phyloP scores from a whole-genome alignment of 2,329 filamentous ascomycete species.

The Thermoascus crustaceus region DNA sequence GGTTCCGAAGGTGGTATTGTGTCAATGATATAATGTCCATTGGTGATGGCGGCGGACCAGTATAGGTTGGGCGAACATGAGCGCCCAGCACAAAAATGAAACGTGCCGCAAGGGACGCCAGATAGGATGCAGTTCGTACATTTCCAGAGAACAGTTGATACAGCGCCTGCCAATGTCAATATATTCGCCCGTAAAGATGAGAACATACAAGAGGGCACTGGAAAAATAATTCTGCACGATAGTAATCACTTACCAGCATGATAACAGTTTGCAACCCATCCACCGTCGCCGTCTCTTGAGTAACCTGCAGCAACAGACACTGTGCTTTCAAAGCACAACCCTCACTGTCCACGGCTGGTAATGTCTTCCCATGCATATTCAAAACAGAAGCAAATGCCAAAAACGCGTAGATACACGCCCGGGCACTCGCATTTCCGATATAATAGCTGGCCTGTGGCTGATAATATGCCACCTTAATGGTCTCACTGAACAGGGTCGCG shows the following conservation, averaged over 20 bases:
- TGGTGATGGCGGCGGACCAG: slow-evolving; percentile 15
- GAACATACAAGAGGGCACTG: neutral
- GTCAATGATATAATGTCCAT: slow-evolving; percentile 12
- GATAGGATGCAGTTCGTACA: slow-evolving; percentile 39
- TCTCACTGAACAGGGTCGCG: slow-evolving; percentile 38
- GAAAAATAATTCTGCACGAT: neutral
- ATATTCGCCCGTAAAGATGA: neutral
- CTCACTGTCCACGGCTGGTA: slow-evolving; percentile 32
- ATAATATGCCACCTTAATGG: slow-evolving; percentile 39
- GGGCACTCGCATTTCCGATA: slow-evolving; percentile 28
- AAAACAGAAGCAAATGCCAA: slow-evolving; percentile 29
- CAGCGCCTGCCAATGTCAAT: slow-evolving; percentile 23
- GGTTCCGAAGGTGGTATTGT: slow-evolving; percentile 24
- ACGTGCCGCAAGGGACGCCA: slow-evolving; percentile 40
- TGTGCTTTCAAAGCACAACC: slow-evolving; percentile 35
- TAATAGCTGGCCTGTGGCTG: slow-evolving; percentile 10
- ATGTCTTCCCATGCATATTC: slow-evolving; percentile 10
- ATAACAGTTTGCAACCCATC: slow-evolving; percentile 39
- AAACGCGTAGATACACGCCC: slow-evolving; percentile 45
- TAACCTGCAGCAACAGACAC: slow-evolving; percentile 34
- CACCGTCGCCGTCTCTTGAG: slow-evolving; percentile 37
- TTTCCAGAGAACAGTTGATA: slow-evolving; percentile 42
- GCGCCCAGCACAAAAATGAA: slow-evolving; percentile 44
- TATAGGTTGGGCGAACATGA: slow-evolving; percentile 25
- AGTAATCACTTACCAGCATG: slow-evolving; percentile 39